These are phyloP conservation scores for Fusarium domesticum DNA, from an alignment of 2,329 filamentous ascomycete genomes.

Conservation along the genomic window DNA sequence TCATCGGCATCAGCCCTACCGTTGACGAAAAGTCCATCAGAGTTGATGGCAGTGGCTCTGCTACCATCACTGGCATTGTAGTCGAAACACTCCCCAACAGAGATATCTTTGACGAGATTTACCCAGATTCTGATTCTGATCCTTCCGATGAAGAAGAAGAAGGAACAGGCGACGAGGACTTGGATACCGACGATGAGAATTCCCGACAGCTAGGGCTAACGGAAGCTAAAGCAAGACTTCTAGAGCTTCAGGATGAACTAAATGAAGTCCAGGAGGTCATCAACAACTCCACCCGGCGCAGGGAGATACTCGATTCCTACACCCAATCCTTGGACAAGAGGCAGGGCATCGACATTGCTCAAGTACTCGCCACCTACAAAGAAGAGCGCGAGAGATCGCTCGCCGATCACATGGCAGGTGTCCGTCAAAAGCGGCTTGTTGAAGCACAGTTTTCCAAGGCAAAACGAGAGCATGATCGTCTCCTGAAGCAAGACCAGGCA, in stretches of 20 bases:
- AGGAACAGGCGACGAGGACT: constrained; percentile 27
- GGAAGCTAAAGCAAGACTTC: constrained; percentile 31
- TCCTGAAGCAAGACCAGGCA: constrained; percentile 29
- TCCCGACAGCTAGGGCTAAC: constrained; percentile 23
- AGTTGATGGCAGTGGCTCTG: constrained; percentile 54
- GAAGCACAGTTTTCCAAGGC: constrained; percentile 32
- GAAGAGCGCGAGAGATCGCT: constrained; percentile 43
- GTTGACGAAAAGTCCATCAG: constrained; percentile 59
- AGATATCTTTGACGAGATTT: constrained; percentile 53
- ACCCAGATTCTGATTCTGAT: constrained; percentile 44
- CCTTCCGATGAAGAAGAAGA: constrained; percentile 29
- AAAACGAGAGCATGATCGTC: constrained; percentile 32
- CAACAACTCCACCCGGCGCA: constrained; percentile 32
- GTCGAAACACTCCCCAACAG: constrained; percentile 56
- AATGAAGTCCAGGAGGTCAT: constrained; percentile 20
- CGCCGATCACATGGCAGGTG: constrained; percentile 38
- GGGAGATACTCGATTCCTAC: constrained; percentile 42
- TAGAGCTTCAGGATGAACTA: constrained; percentile 26
- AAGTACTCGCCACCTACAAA: constrained; percentile 41
- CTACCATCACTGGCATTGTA: constrained; percentile 59
- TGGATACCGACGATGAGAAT: constrained; percentile 23
- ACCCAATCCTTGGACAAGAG: constrained; percentile 37
- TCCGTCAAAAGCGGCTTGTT: constrained; percentile 33
- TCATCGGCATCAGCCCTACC: constrained; percentile 53
- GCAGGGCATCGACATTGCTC: constrained; percentile 35